These are phyloP conservation scores for Heliocybe sulcata DNA, from an alignment of 1,284 basidiomycete species.

Conservation along the genomic window DNA sequence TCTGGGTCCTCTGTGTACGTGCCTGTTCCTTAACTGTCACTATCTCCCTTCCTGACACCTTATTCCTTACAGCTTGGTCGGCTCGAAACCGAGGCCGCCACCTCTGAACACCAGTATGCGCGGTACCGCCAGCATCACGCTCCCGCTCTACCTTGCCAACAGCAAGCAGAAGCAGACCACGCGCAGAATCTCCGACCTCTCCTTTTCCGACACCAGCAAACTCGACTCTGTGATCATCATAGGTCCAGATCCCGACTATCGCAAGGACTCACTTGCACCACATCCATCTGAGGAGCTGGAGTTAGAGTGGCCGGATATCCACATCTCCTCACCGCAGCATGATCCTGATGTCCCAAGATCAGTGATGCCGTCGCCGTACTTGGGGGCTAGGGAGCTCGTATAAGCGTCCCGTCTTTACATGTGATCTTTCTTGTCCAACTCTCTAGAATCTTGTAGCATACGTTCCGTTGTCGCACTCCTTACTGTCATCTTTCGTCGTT, in stretches of 20 bases:
- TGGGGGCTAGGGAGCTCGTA: neutral
- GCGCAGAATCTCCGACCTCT: slow-evolving; percentile 15
- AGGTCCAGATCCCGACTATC: slow-evolving; percentile 4
- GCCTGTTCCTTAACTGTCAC: neutral
- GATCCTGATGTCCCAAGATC: neutral
- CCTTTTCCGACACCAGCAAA: slow-evolving; percentile 22
- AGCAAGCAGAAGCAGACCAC: neutral
- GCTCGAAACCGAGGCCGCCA: neutral
- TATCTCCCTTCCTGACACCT: neutral
- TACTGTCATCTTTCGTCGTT: too few relatives aligned
- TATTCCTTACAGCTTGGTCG: neutral
- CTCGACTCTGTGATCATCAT: slow-evolving; percentile 21
- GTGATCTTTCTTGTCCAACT: too few relatives aligned
- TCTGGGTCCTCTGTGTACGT: neutral
- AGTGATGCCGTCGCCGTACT: neutral
- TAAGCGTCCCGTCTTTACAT: neutral
- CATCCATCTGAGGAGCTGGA: neutral
- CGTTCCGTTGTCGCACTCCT: too few relatives aligned
- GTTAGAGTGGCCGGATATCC: neutral
- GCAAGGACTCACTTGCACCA: neutral
- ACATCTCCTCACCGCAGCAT: neutral
- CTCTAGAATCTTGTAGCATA: too few relatives aligned
- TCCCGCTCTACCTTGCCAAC: neutral
- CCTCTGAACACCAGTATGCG: neutral
- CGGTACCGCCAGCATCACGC: neutral